Percentiles rank a stretch among this genome's conserved stretches.
phyloP scores from a whole-genome alignment of 2,329 filamentous ascomycete species.

The Fusarium austroafricanum region DNA sequence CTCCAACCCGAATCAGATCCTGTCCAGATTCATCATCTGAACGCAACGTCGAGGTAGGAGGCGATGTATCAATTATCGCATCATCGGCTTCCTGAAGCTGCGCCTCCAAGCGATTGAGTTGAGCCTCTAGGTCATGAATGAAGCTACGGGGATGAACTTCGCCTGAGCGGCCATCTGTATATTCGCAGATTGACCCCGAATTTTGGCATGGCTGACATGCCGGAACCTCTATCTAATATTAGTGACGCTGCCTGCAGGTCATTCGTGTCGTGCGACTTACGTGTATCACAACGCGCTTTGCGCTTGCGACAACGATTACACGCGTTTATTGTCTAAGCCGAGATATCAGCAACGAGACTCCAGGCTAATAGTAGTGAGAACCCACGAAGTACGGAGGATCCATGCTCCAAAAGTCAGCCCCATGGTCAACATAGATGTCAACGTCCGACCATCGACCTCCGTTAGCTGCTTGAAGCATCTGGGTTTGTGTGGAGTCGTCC shows the following conservation, averaged over 20 bases:
- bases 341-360: background rate
- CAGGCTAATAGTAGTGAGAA: no score
- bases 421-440: background rate
- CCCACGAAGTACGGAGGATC: slow-evolving; percentile 13
- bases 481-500: no score
- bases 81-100: background rate
- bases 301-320: slow-evolving; percentile 23
- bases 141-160: background rate
- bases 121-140: slow-evolving; percentile 11
- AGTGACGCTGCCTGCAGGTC: fast-evolving
- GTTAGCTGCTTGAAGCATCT: background rate
- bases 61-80: background rate
- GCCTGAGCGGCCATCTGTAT: slow-evolving; percentile 13
- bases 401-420: background rate
- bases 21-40: background rate
- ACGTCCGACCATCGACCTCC: background rate
- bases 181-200: slow-evolving; percentile 8
- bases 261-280: background rate
- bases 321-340: slow-evolving; percentile 9
- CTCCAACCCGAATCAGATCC: background rate
- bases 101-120: background rate
- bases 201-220: slow-evolving; percentile 16
- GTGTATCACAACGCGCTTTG: slow-evolving; percentile 19
- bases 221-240: background rate
- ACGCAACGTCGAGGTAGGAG: background rate